phyloP scores from a whole-genome alignment of 2,329 filamentous ascomycete genomes.

The Whalleya microplaca region DNA sequence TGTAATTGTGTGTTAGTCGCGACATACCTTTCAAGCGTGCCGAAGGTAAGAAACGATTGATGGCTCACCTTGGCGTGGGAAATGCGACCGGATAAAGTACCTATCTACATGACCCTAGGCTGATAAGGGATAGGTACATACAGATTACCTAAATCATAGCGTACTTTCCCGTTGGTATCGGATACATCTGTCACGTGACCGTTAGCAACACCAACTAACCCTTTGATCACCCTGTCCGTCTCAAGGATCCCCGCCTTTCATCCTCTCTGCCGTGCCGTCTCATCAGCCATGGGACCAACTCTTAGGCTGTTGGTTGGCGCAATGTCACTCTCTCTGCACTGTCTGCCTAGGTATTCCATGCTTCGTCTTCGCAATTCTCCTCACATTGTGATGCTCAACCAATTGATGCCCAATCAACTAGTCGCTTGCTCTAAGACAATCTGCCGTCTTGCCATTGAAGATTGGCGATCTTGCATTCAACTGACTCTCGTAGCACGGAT shows the following conservation, averaged over 20 bases:
- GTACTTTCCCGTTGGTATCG: neutral
- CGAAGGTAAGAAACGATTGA: neutral
- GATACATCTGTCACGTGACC: neutral
- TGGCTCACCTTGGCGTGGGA: neutral
- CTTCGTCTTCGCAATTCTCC: neutral
- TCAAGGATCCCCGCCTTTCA: neutral
- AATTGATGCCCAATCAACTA: neutral
- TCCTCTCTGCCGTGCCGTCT: neutral
- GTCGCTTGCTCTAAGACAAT: neutral
- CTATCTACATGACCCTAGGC: neutral
- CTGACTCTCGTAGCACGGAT: neutral
- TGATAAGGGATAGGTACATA: too few species aligned
- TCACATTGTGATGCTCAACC: neutral
- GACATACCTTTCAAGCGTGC: too few species aligned
- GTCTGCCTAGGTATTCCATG: neutral
- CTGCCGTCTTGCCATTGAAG: neutral
- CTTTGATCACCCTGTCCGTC: neutral
- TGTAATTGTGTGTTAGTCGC: too few species aligned
- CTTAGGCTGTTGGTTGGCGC: too few species aligned
- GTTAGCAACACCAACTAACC: neutral
- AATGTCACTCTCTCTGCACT: neutral
- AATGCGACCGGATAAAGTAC: neutral
- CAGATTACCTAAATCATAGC: too few species aligned
- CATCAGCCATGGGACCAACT: neutral
- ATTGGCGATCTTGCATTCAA: neutral